phyloP scores from a whole-genome alignment of 768 basidiomycete genomes.

The Podaxis sp. region DNA sequence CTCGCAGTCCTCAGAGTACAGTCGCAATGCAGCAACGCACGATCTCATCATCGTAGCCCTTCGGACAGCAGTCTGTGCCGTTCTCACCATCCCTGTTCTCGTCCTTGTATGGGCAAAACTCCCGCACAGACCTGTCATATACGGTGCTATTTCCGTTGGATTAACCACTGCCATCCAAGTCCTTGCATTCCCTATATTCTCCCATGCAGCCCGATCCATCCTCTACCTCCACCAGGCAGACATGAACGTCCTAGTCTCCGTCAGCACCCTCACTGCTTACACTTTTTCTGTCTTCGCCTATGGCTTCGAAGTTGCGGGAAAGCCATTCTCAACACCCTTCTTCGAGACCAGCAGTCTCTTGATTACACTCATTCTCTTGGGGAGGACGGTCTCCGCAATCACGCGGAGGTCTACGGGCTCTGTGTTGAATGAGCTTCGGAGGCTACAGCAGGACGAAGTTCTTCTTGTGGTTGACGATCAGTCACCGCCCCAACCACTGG shows the following conservation, averaged over 20 bases:
- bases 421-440: not conserved
- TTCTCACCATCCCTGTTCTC: not conserved
- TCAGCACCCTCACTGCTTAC: not conserved
- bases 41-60: not conserved
- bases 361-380: not conserved
- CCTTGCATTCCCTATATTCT: not conserved
- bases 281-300: not conserved
- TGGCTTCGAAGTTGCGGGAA: not conserved
- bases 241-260: not conserved
- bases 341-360: not conserved
- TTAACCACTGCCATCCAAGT: not conserved
- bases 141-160: not conserved
- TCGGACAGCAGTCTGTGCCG: not conserved
- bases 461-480: not conserved
- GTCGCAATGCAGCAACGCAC: not conserved
- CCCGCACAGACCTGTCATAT: not conserved
- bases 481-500: not conserved
- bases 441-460: not conserved
- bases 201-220: not conserved
- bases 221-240: not conserved
- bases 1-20: not conserved
- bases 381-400: not conserved
- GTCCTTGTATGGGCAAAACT: not conserved
- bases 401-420: not conserved
- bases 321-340: not conserved